Percentiles rank a stretch among this genome's conserved stretches.
phyloP scores from a whole-genome alignment of 2,329 filamentous ascomycete genomes.

The Tolypocladium pustulatum region DNA sequence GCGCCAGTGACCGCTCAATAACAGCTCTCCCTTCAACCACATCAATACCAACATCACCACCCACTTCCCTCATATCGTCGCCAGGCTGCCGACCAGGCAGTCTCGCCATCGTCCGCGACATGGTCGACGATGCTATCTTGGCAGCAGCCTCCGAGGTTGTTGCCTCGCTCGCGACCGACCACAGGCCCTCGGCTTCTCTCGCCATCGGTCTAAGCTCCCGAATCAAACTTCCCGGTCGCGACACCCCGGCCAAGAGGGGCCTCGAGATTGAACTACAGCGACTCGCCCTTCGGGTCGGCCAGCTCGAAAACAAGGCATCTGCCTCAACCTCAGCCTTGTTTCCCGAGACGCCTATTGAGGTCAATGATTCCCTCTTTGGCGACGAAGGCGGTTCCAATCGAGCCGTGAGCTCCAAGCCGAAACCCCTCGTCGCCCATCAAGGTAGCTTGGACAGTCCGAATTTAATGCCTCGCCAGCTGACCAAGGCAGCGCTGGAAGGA shows the following conservation, averaged over 20 bases:
- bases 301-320: conserved; percentile 69
- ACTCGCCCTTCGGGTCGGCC: conserved; percentile 66
- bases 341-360: conserved; percentile 76
- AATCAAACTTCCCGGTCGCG: conserved; percentile 66
- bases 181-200: conserved; percentile 26
- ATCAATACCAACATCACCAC: neutral
- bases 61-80: conserved; percentile 3
- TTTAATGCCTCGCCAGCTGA: conserved; percentile 41
- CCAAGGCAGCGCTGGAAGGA: conserved; percentile 74
- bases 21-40: neutral
- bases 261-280: conserved; percentile 78
- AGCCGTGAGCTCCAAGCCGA: conserved; percentile 25
- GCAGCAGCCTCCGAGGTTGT: conserved; percentile 43
- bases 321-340: conserved; percentile 47
- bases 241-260: conserved; percentile 62
- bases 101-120: conserved; percentile 19
- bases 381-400: conserved; percentile 45
- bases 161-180: conserved; percentile 37
- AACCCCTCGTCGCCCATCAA: conserved; percentile 32
- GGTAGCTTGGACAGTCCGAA: conserved; percentile 27
- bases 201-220: conserved; percentile 33
- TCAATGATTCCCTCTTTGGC: conserved; percentile 51
- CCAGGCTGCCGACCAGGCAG: conserved; percentile 16
- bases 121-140: conserved; percentile 46
- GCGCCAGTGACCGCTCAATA: neutral